Evolutionary conservation across 495 filamentous ascomycete species (phyloP), one percentile per base, ranked within the genome.

Genomic region (Neurospora intermedia): DNA sequence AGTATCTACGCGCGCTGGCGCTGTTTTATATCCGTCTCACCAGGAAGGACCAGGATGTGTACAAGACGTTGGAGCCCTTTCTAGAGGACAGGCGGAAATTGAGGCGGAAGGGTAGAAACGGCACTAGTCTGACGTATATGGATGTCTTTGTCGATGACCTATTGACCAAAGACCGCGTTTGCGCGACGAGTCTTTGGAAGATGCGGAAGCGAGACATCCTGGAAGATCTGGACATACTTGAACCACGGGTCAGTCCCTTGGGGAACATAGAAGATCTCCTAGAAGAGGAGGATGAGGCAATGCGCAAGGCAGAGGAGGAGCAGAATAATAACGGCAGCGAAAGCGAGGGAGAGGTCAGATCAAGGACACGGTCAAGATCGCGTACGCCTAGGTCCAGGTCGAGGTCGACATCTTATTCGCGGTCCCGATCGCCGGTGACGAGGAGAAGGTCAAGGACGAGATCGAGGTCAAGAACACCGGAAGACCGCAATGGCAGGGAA

Each of bases 141-240:
- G 96, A 99, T 83, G 90, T 93, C 79, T 98, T 99, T 78, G 87
- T 98, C 70, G 96, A 98, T 82, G 93, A 96, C 74, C 82, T 99
- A 72, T 83, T 99, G 72, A 93, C 89, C 0, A 96, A 97, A 83
- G 92, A 96, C 72, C 87, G 96, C 74, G 90, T 97, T 1, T 98
- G 94, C 76, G 94, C 90, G 66, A 98, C 97, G 11, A 96, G 91
- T 78, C 78, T 99, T 72, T 96, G 93, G 90, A 96, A 97, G 85
- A 85, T 99, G 83, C 92, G 94, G 11, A 89, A 88, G 72, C 85
- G 96, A 77, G 88, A 90, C 73, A 86, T 93, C 71, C 78, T 99
- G 80, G 96, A 99, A 85, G 96, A 99, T 82, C 79, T 94, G 78
- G 96, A 96, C 69, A 75, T 94, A 76, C 77, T 99, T 78, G 96